phyloP scores from a whole-genome alignment of 768 basidiomycete species.

The Termitomyces sp. region DNA sequence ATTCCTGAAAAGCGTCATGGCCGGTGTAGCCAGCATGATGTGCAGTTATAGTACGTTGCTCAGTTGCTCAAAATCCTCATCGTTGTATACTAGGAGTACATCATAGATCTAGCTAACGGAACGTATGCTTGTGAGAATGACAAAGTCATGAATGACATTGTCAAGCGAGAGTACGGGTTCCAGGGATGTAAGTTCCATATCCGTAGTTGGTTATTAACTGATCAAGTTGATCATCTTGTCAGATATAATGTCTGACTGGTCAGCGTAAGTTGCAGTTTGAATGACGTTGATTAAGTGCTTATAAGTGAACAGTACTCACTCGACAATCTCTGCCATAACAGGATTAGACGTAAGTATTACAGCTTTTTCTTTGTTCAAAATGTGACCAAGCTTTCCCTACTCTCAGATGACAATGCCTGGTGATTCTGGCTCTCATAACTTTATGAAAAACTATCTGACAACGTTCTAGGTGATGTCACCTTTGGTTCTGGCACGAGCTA shows the following conservation, averaged over 20 bases:
- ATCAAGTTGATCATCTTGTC: neutral
- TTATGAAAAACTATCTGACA: neutral
- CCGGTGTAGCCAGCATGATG: constrained; percentile 70
- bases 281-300: neutral
- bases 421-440: neutral
- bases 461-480: constrained; percentile 27
- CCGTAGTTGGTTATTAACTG: neutral
- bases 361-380: neutral
- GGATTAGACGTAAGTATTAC: constrained; percentile 54
- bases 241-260: constrained; percentile 75
- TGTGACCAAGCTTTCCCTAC: neutral
- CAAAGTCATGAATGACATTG: constrained; percentile 63
- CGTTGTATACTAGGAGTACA: neutral
- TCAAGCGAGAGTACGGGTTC: constrained; percentile 73
- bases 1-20: constrained; percentile 66
- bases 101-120: constrained; percentile 55
- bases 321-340: constrained; percentile 52
- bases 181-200: constrained; percentile 50
- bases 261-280: constrained; percentile 33
- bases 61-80: neutral
- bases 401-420: constrained; percentile 70
- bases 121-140: constrained; percentile 75
- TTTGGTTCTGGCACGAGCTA: constrained; percentile 47
- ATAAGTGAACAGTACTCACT: constrained; percentile 33
- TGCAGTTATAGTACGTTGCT: constrained; percentile 60